Evolutionary conservation across 1,284 basidiomycete species (phyloP), one percentile per base, ranked within the genome.

Genomic region (Boletus mariae): DNA sequence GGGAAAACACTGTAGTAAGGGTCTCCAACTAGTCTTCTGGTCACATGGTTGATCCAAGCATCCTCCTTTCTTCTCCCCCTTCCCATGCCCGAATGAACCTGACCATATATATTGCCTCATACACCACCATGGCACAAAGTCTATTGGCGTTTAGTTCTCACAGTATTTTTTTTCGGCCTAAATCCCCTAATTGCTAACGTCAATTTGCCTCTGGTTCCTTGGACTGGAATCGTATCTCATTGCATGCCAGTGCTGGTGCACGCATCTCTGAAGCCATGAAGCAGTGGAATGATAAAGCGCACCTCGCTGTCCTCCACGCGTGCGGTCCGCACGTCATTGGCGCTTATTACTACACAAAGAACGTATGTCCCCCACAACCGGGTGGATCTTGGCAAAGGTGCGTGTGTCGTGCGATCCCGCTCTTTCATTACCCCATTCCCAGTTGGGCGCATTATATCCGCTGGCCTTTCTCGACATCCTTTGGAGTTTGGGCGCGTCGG

Each of bases 121-220:
- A 17, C 37, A 38, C 35, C 35, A 38, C 38, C 17, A 40, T 20
- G 38, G 20, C 20, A 40, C 20, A 10, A 52, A 53, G 61, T 31
- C 49, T 45, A 51, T 52, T 25, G 20, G 20, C 20, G 20, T 43
- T 12, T 2, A 20, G 20, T 46, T 41, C n/a, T 51, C 54, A 48
- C 46, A 46, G 15, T 40, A 10, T 8, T 11, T 17, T 41, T 35
- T 29, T 10, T 15, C 10, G 15, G 17, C 35, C 35, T 17, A 37
- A 17, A 37, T 37, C n/a, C 8, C 9, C 10, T 26, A 51, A 56
- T 20, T 52, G 4, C 44, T 42, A 52, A 45, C 51, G 35, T 35
- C 43, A 34, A 7, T 48, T 35, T n/a, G 45, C 45, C 47, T 62
- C 60, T 53, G 8, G 28, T 17, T 26, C 42, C 38, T 37, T 47